Evolutionary conservation across 176 grass and related monocot species (phyloP).

Genomic region (Bolboschoenus planiculmis): DNA sequence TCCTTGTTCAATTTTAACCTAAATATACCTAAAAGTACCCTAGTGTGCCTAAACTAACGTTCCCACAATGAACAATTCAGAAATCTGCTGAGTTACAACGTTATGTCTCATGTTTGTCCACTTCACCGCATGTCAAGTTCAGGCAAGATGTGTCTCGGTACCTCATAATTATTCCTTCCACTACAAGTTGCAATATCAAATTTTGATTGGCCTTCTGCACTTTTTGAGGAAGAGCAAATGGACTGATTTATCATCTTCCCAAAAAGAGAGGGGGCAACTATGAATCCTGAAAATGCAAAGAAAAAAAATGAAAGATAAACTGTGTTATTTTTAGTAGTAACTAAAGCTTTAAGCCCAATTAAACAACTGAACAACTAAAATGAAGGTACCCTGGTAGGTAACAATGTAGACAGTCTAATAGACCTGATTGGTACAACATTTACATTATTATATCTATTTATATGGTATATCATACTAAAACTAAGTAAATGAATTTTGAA

Average conservation of each 20-base stretch:
- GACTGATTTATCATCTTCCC: not conserved
- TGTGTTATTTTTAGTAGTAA: not conserved
- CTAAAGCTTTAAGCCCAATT: not conserved
- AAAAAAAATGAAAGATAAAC: not conserved
- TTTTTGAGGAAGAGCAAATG: not conserved
- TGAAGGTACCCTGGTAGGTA: not conserved
- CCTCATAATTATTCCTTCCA: not conserved
- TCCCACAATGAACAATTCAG: not conserved
- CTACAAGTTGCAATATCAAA: not conserved
- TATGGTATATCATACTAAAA: not conserved
- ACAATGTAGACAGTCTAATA: not conserved
- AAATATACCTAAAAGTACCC: conserved; percentile 6
- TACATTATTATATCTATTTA: not conserved
- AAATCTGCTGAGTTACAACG: not conserved
- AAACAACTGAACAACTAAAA: not conserved
- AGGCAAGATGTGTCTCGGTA: conserved; percentile 16
- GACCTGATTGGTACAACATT: not conserved
- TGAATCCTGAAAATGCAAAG: conserved; percentile 16
- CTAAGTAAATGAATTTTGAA: not conserved
- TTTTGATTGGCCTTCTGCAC: not conserved
- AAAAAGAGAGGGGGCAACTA: not conserved
- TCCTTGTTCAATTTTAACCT: conserved; percentile 7
- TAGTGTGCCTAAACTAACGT: conserved; percentile 20
- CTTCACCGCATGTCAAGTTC: conserved; percentile 6
- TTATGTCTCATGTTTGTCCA: not conserved